These are phyloP conservation scores for Fusarium fujikuroi DNA, from an alignment of 2,329 filamentous ascomycete species.

Conservation along the genomic window DNA sequence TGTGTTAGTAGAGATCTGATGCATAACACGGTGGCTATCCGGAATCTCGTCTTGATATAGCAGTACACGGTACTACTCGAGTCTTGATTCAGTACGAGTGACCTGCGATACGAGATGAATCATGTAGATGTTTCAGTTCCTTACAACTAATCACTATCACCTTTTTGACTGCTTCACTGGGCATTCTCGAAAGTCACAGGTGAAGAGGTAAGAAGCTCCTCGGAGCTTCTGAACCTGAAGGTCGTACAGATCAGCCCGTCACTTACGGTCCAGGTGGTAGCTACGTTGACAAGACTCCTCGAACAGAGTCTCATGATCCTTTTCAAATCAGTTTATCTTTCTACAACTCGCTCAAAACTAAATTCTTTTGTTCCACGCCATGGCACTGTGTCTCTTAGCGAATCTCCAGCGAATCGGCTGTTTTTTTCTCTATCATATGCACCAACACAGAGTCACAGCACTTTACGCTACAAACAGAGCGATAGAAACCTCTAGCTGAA, in stretches of 20 bases:
- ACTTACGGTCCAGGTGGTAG: too few species aligned
- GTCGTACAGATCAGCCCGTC: background rate
- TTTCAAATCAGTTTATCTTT: accelerated
- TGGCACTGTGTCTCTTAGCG: accelerated
- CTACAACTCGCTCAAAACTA: accelerated
- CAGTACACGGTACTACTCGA: accelerated
- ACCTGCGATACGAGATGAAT: too few species aligned
- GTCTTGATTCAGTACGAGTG: background rate
- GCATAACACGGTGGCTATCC: accelerated
- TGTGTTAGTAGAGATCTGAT: background rate
- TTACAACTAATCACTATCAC: background rate
- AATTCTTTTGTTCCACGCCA: too few species aligned
- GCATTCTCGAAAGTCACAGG: background rate
- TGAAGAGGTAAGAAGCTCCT: background rate
- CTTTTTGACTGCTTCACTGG: background rate
- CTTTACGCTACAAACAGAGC: background rate
- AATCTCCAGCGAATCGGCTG: accelerated
- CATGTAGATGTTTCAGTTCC: accelerated
- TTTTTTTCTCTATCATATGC: accelerated
- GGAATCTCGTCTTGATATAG: background rate
- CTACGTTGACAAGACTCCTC: background rate
- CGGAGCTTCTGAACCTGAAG: accelerated
- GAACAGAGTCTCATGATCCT: background rate
- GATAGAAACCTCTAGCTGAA: background rate
- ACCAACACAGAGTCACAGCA: background rate